phyloP scores from a whole-genome alignment of 345 rosid species.

The Sapria himalayana region DNA sequence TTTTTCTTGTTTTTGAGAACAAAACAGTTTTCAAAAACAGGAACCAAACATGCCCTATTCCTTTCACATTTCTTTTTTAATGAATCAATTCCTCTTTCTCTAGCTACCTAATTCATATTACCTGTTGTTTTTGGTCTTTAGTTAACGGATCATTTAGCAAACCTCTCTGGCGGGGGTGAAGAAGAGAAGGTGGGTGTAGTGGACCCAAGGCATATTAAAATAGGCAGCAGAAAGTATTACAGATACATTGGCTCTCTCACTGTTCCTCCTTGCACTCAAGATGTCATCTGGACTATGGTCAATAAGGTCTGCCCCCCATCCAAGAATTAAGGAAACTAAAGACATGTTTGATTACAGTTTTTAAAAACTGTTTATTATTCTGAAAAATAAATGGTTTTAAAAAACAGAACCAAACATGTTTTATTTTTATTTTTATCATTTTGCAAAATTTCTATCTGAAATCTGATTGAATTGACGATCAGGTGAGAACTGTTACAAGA shows the following conservation, averaged over 20 bases:
- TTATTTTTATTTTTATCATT: not conserved
- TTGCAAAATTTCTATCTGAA: not conserved
- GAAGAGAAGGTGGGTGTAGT: conserved; percentile 22
- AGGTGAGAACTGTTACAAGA: conserved; percentile 43
- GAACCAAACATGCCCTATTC: no score
- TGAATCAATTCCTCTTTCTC: not conserved
- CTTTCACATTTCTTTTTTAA: no score
- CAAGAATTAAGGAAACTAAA: not conserved
- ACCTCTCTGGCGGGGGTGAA: conserved; percentile 11
- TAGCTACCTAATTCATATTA: not conserved
- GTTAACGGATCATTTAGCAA: conserved; percentile 21
- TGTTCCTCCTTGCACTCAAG: conserved; percentile 62
- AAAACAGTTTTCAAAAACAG: no score
- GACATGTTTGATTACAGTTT: not conserved
- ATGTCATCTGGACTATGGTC: conserved; percentile 49
- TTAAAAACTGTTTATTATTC: no score
- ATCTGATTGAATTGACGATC: not conserved
- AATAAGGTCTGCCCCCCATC: conserved; percentile 18
- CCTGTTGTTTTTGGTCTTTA: conserved; percentile 1
- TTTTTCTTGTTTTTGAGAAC: no score
- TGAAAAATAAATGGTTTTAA: no score
- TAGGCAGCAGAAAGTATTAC: conserved; percentile 44
- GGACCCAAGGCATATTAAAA: conserved; percentile 27
- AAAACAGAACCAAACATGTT: not conserved
- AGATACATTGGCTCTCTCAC: conserved; percentile 85